Base-by-base conservation (phyloP, 1,284 basidiomycete species). In the Filobasidium uniguttulatum region DNA sequence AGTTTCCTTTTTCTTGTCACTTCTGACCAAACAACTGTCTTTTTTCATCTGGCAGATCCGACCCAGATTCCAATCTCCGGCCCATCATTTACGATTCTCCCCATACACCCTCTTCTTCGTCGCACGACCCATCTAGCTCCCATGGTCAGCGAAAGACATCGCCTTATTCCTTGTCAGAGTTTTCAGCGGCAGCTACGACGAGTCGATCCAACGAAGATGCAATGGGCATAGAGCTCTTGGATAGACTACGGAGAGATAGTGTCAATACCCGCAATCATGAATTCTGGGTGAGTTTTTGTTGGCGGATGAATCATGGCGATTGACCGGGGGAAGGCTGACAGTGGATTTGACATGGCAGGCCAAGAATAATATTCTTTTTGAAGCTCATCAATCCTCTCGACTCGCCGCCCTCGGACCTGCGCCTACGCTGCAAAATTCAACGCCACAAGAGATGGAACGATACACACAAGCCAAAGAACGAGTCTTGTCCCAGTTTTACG, bases 231-330 rank as follows among this genome's bases (percentile, higher is more conserved):
- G 51, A 53, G 10, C 19, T 53, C 29, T 41, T 35, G 17, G 47
- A 41, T 40, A 22, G 53, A 17, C 37, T 54, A 34, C 33, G 53
- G 9, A 50, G 44, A 31, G 53, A 50, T 19, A 15, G 49, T 19
- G 49, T 54, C 14, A 49, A 54, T 48, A 41, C 48, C 38, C 44
- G 46, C 40, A 54, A 54, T 23, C 53, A 54, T 35, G 53, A 54
- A 15, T 54, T 54, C 33, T 54, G 53, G 53, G 53, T 54, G 35
- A 45, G 53, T 45, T 8, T 28, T 9, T 10, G 6, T n/a, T 8
- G 44, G 44, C 17, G 9, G 30, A 19, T 29, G 20, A 5, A 9
- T 31, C 14, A 3, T 10, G 17, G 22, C 1, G 8, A 19, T 17
- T 25, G 36, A 31, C 12, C 20, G 31, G 31, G 31, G 31, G 31